Percentiles rank a stretch among this genome's conserved stretches.
Evolutionary conservation across 148 eudicot genomes (phyloP).

Genomic region (Rhododendron kiyosumense): DNA sequence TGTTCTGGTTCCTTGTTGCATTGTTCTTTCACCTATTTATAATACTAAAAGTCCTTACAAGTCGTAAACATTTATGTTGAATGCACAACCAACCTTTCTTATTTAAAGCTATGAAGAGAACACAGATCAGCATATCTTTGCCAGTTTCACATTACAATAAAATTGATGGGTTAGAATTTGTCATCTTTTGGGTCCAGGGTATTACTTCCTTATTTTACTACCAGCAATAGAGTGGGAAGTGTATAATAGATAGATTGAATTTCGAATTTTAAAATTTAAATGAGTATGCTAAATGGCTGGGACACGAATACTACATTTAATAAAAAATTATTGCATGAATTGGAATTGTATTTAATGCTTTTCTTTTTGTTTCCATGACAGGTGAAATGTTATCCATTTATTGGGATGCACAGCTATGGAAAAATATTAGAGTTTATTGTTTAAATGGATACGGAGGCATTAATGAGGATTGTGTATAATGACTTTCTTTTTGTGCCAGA

Average conservation of each 20-base stretch:
- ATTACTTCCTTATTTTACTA: background rate
- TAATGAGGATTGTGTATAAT: too few relatives aligned
- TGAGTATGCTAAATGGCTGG: background rate
- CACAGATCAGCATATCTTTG: background rate
- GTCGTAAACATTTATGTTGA: background rate
- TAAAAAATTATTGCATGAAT: background rate
- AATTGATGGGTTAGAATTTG: background rate
- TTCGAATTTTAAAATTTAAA: background rate
- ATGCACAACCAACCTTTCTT: background rate
- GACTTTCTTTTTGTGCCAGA: background rate
- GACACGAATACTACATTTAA: background rate
- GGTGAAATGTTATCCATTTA: too few relatives aligned
- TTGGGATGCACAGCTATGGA: background rate
- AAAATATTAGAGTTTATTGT: background rate
- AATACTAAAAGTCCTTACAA: background rate
- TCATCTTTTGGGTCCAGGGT: background rate
- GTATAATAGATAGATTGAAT: background rate
- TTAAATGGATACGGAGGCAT: too few relatives aligned
- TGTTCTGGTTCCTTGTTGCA: background rate
- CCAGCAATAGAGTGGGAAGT: background rate
- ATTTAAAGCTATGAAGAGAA: background rate
- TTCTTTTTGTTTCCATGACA: background rate
- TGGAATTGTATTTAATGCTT: background rate
- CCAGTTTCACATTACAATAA: background rate
- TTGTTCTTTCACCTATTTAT: background rate